These are phyloP conservation scores for Colletotrichum sp. DNA, from an alignment of 2,329 filamentous ascomycete genomes.

Conservation along the genomic window DNA sequence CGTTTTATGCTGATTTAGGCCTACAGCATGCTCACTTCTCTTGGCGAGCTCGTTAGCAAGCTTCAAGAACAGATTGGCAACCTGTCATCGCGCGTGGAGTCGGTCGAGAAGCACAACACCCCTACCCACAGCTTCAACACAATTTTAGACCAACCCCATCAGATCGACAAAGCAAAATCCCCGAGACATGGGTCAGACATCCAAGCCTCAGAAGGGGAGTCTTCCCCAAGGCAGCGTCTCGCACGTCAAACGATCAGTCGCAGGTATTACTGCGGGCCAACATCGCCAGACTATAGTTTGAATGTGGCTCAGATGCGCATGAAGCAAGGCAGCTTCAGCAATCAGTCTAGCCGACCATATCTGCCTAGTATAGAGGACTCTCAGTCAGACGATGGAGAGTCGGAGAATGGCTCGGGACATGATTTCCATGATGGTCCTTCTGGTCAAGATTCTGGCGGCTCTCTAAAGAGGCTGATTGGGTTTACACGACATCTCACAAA, in stretches of 20 bases:
- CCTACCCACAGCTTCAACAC: neutral
- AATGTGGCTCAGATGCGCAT: neutral
- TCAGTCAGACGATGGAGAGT: neutral
- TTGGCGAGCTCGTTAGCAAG: neutral
- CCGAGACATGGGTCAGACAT: neutral
- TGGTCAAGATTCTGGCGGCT: neutral
- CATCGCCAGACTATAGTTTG: neutral
- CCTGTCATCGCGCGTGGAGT: neutral
- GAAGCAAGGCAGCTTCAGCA: neutral
- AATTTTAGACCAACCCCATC: neutral
- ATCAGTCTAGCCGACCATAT: neutral
- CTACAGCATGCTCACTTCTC: neutral
- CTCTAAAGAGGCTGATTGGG: neutral
- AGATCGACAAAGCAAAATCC: neutral
- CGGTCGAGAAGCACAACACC: neutral
- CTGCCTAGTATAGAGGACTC: neutral
- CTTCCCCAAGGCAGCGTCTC: neutral
- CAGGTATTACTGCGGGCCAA: neutral
- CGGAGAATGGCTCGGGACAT: neutral
- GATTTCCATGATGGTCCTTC: neutral
- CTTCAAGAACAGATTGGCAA: neutral
- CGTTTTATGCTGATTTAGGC: neutral
- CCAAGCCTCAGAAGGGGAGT: neutral
- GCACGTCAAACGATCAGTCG: neutral
- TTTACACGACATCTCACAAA: neutral